A percentile compares a stretch with the other conserved stretches of the same genome.
Conservation (phyloP, 139 green algal species). For the Tetradesmus lagerheimii region DNA sequence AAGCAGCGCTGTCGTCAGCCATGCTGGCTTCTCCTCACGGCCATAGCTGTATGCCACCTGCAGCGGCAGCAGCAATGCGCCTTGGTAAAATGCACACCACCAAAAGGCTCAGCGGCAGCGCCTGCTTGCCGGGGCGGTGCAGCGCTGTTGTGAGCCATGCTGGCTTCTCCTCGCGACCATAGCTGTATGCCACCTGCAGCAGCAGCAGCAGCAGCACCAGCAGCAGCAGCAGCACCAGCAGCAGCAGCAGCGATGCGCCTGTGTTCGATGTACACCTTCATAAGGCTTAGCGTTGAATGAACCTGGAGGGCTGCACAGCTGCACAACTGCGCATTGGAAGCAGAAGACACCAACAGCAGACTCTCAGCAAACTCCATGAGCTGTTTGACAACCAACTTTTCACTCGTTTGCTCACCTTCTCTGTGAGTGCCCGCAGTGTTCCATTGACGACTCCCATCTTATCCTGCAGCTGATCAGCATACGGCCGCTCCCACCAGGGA, state of each 20-base stretch:
- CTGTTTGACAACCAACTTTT: too few relatives aligned
- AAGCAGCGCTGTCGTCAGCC: background rate
- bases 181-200: background rate
- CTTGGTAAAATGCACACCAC: too few relatives aligned
- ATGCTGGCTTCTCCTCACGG: slow-evolving; percentile 3
- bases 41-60: background rate
- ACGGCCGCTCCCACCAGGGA: slow-evolving; percentile 57
- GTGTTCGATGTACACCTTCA: background rate
- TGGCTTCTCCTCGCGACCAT: background rate
- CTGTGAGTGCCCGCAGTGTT: slow-evolving; percentile 44
- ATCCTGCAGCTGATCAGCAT: slow-evolving; percentile 58
- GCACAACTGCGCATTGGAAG: too few relatives aligned
- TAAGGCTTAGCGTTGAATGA: too few relatives aligned
- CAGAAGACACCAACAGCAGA: too few relatives aligned
- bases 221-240: too few relatives aligned
- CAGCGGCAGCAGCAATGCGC: background rate
- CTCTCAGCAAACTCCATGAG: too few relatives aligned
- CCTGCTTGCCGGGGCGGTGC: background rate
- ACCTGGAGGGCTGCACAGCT: too few relatives aligned
- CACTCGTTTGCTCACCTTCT: slow-evolving; percentile 49
- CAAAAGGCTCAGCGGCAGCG: too few relatives aligned
- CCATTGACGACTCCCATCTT: slow-evolving; percentile 49
- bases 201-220: background rate
- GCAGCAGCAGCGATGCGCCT: too few relatives aligned
- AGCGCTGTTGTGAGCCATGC: background rate